Evolutionary conservation across 495 filamentous ascomycete species (phyloP).

Genomic region (Podospora anserina): DNA sequence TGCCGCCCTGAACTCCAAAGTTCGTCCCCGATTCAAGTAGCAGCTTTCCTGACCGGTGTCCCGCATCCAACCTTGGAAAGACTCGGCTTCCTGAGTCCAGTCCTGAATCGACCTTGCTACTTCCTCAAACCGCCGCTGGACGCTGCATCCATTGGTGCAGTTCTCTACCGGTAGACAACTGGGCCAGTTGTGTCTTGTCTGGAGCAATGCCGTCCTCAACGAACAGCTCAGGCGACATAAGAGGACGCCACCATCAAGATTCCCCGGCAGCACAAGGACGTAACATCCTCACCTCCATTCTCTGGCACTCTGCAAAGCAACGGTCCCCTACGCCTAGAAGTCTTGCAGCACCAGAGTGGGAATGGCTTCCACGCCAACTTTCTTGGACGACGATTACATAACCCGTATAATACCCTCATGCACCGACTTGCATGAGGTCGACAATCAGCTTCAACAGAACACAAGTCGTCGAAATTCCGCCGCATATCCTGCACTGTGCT

Average conservation of each 20-base stretch:
- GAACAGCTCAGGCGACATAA: background rate
- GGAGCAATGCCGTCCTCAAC: background rate
- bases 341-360: no score
- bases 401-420: background rate
- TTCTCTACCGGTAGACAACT: background rate
- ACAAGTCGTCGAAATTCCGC: background rate
- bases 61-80: no score
- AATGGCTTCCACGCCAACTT: no score
- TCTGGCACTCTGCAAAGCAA: background rate
- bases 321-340: background rate
- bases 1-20: background rate
- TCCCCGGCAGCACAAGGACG: background rate
- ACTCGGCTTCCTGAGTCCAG: no score
- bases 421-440: background rate
- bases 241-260: background rate
- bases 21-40: background rate
- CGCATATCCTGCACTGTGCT: background rate
- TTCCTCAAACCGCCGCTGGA: no score
- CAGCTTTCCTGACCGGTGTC: background rate
- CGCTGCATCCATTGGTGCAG: background rate
- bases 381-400: no score
- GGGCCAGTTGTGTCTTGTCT: no score
- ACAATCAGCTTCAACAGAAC: background rate
- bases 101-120: no score
- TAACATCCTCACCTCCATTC: background rate